Evolutionary conservation across 352 stramenopile genomes (phyloP), one percentile per base, ranked within the genome.

Genomic region (Phytophthora sp.): DNA sequence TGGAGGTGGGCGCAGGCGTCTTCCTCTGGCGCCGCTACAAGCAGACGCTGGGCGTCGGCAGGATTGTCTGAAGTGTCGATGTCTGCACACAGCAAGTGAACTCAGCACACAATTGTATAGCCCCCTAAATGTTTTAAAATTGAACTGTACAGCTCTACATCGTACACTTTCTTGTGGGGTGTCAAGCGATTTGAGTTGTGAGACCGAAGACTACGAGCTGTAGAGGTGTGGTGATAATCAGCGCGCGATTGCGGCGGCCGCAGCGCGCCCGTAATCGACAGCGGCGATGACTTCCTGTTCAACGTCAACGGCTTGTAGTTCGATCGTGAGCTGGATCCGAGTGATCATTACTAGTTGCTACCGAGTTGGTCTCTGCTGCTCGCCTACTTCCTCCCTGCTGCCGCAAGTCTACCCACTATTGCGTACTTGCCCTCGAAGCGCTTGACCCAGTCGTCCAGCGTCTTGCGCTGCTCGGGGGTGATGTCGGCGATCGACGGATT

Each of bases 371-470:
- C n/a, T n/a, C n/a, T 7, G 27, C 24, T n/a, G 32, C 17, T 42
- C 37, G 38, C 10, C 32, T 71, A 57, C 42, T 42, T 34, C 34
- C 28, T 54, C 35, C 10, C 44, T 55, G 30, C 32, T 27, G 37
- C 28, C 6, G 28, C 1, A 37, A 94, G 44, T 15, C 66, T 82
- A n/a, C 89, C 88, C 8, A 99, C 88, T 45, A 95, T 63, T 5
- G 91, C 86, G 76, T 99, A 99, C 62, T 94, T 95, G 39, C 89
- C 72, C 57, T 96, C 74, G 75, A 99, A 98, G 52, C 89, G 96
- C 45, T 90, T 87, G 27, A 89, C 84, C 97, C 97, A 99, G 76
- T 99, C 95, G 13, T 87, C 63, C 39, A 99, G 76, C 27, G 96
- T 85, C 45, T 91, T 89, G 27, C 78, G 69, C 67, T 99, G 86